Percentiles rank a stretch among this genome's conserved stretches.
These are phyloP conservation scores for Talaromyces islandicus DNA, from an alignment of 2,329 filamentous ascomycete species.

Conservation along the genomic window DNA sequence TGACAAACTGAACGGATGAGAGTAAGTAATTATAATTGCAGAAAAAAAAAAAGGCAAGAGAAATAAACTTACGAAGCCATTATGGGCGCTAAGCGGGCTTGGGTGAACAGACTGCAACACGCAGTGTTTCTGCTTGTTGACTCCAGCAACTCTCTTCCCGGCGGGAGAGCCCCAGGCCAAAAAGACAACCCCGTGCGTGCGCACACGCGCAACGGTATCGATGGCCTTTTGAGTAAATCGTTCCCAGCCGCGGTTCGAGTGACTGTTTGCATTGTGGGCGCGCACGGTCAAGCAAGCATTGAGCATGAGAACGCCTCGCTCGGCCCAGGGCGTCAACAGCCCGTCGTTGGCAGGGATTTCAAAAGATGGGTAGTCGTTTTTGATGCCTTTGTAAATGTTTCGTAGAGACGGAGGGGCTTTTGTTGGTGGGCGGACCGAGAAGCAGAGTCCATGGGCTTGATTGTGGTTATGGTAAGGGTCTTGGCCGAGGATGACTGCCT, in stretches of 20 bases:
- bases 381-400: conserved; percentile 88
- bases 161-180: conserved; percentile 89
- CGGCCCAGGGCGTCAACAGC: conserved; percentile 86
- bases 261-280: conserved; percentile 79
- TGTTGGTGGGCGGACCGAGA: conserved; percentile 87
- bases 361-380: conserved; percentile 83
- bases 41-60: background rate
- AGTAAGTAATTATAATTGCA: background rate
- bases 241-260: conserved; percentile 87
- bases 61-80: conserved; percentile 62
- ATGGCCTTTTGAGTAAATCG: conserved; percentile 86
- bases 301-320: conserved; percentile 84
- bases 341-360: conserved; percentile 66
- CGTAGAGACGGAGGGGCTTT: conserved; percentile 80
- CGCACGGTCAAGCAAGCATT: conserved; percentile 95
- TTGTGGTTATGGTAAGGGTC: conserved; percentile 95
- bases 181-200: conserved; percentile 81
- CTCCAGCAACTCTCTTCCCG: conserved; percentile 66
- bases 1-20: conserved; percentile 29
- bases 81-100: conserved; percentile 78
- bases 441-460: conserved; percentile 93
- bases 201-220: conserved; percentile 72
- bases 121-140: conserved; percentile 69
- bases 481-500: conserved; percentile 89
- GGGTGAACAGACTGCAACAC: conserved; percentile 87